Evolutionary conservation across 2,329 filamentous ascomycete genomes (phyloP), one percentile per base, ranked within the genome.

Genomic region (Calonectria leucothoes): DNA sequence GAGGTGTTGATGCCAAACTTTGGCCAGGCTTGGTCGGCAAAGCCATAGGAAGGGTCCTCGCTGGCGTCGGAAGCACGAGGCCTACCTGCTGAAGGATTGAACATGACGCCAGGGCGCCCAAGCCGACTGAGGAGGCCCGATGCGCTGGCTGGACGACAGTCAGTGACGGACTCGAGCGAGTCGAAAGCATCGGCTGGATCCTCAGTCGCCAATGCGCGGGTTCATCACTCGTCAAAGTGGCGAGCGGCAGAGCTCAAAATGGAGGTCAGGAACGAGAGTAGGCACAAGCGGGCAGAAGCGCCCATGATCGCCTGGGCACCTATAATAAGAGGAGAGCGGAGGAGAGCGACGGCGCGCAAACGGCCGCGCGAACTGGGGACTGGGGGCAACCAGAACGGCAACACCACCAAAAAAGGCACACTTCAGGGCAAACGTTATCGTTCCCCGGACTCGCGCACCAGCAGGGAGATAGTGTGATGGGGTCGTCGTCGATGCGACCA

Each of bases 191-290:
- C 82, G 80, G 81, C 78, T 80, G 76, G 80, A 79, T 80, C 76
- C 80, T 84, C 81, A 83, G 76, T 82, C 80, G 75, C 80, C 81
- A 78, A 79, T 80, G 78, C 81, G 77, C 79, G 79, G 68, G 82
- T 82, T 82, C 83, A 84, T 84, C 80, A 83, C 83, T 85, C 78
- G 80, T 79, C 76, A 67, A 79, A 78, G 77, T 82, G 80, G 81
- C 80, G 78, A 82, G 81, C 76, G 79, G 77, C 74, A 72, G 75
- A 78, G 78, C 79, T 81, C 81, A 81, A 76, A 78, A 76, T 81
- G 78, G 78, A 79, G 77, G 81, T 82, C 79, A 78, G 78, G 78
- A 81, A 78, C 79, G 77, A 78, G 78, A 80, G 78, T 75, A 78
- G 79, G 76, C 74, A 79, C 76, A 79, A 79, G 77, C 79, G 77